A percentile compares a stretch with the other conserved stretches of the same genome.
Evolutionary conservation across 1,284 basidiomycete genomes (phyloP).

Genomic region (Bondarzewia mesenterica): DNA sequence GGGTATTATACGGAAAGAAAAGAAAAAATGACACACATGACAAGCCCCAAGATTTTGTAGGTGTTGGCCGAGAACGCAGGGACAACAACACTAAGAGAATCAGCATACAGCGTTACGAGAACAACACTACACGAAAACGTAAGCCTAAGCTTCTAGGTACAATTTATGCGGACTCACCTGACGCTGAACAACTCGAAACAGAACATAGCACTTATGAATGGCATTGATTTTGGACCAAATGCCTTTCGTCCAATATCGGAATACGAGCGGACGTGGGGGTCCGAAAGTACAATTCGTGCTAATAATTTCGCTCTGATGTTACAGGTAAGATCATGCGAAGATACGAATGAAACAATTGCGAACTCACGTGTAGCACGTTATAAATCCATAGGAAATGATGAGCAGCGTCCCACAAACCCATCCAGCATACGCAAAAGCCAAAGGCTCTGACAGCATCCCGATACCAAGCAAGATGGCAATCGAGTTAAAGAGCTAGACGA

Average conservation of each 20-base stretch:
- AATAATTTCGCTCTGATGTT: slow-evolving; percentile 74
- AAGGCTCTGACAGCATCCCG: slow-evolving; percentile 83
- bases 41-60: slow-evolving; percentile 70
- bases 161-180: slow-evolving; percentile 34
- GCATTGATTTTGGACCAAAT: slow-evolving; percentile 67
- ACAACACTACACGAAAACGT: slow-evolving; percentile 49
- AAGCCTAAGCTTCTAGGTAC: not conserved
- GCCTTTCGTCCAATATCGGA: slow-evolving; percentile 85
- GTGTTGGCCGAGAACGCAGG: slow-evolving; percentile 59
- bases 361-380: slow-evolving; percentile 84
- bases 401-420: slow-evolving; percentile 75
- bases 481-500: slow-evolving; percentile 76
- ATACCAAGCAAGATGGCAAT: slow-evolving; percentile 84
- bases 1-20: not conserved
- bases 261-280: slow-evolving; percentile 72
- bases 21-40: slow-evolving; percentile 45
- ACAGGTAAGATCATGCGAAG: slow-evolving; percentile 3
- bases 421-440: slow-evolving; percentile 83
- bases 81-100: slow-evolving; percentile 71
- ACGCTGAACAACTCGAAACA: slow-evolving; percentile 82
- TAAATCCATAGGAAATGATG: slow-evolving; percentile 69
- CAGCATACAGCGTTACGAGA: slow-evolving; percentile 80
- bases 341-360: not conserved
- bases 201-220: slow-evolving; percentile 69
- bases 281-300: slow-evolving; percentile 64